A percentile compares a stretch with the other conserved stretches of the same genome.
phyloP scores from a whole-genome alignment of 2,329 filamentous ascomycete genomes.

The Juglanconis oblonga region DNA sequence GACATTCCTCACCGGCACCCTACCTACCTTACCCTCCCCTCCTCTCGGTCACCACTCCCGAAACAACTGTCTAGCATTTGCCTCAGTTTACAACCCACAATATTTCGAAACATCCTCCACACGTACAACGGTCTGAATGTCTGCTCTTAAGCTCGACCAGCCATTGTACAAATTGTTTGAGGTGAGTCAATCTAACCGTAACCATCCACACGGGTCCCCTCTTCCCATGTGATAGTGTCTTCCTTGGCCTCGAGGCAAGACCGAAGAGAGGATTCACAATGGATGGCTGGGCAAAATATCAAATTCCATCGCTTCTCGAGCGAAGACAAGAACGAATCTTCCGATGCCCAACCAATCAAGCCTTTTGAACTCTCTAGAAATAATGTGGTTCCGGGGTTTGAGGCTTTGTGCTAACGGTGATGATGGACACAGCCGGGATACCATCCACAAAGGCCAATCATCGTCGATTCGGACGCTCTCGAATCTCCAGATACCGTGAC shows the following conservation, averaged over 20 bases:
- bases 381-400: background rate
- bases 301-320: background rate
- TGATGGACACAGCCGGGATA: conserved; percentile 43
- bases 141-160: conserved; percentile 54
- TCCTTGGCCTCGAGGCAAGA: background rate
- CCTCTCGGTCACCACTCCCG: conserved; percentile 25
- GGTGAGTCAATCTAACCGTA: conserved; percentile 46
- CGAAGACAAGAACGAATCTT: too few relatives aligned
- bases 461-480: conserved; percentile 52
- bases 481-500: conserved; percentile 57
- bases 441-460: conserved; percentile 53
- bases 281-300: background rate
- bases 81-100: conserved; percentile 24
- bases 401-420: background rate
- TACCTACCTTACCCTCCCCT: background rate
- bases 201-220: conserved; percentile 21
- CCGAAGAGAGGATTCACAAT: too few relatives aligned
- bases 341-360: too few relatives aligned
- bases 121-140: conserved; percentile 51
- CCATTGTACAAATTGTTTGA: conserved; percentile 57
- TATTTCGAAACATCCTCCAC: conserved; percentile 15
- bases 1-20: background rate
- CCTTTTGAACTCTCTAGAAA: background rate
- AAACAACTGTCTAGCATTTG: conserved; percentile 31
- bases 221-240: background rate